Evolutionary conservation across 352 stramenopile genomes (phyloP).

Genomic region (Phytophthora lateralis): DNA sequence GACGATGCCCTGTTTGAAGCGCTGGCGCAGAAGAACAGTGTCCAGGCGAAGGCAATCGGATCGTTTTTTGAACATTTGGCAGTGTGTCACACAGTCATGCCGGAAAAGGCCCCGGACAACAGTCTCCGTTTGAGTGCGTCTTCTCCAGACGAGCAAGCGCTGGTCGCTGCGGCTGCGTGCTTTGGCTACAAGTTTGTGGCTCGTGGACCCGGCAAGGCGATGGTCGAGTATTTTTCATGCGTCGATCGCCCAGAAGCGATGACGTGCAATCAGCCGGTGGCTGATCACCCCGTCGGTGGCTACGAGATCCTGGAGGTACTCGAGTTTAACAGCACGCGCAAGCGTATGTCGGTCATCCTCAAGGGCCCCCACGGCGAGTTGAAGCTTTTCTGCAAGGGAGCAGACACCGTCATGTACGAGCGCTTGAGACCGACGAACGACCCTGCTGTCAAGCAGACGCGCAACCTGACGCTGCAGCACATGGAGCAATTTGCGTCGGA

Average conservation of each 20-base stretch:
- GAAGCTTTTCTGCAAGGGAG: constrained; percentile 87
- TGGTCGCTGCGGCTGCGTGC: constrained; percentile 81
- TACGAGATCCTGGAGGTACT: constrained; percentile 94
- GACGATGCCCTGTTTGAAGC: constrained; percentile 80
- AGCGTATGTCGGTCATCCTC: constrained; percentile 95
- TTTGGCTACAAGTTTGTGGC: constrained; percentile 87
- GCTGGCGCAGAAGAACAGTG: constrained; percentile 40
- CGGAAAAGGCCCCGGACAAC: constrained; percentile 92
- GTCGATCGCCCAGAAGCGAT: constrained; percentile 44
- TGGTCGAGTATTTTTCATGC: constrained; percentile 78
- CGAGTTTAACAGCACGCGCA: constrained; percentile 95
- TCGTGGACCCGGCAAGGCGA: constrained; percentile 69
- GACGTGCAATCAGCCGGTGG: constrained; percentile 34
- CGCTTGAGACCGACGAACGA: constrained; percentile 62
- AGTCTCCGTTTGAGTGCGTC: constrained; percentile 89
- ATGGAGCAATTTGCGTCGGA: constrained; percentile 91
- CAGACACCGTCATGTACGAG: constrained; percentile 92
- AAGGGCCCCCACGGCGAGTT: constrained; percentile 53
- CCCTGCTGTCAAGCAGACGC: constrained; percentile 49
- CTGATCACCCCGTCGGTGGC: constrained; percentile 34
- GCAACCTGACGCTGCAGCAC: constrained; percentile 76
- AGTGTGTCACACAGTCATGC: constrained; percentile 97
- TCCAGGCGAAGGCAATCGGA: constrained; percentile 55
- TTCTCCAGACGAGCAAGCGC: constrained; percentile 90
- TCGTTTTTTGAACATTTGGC: constrained; percentile 89